phyloP scores from a whole-genome alignment of 2,329 filamentous ascomycete species.

The Orbilia blumenaviensis region DNA sequence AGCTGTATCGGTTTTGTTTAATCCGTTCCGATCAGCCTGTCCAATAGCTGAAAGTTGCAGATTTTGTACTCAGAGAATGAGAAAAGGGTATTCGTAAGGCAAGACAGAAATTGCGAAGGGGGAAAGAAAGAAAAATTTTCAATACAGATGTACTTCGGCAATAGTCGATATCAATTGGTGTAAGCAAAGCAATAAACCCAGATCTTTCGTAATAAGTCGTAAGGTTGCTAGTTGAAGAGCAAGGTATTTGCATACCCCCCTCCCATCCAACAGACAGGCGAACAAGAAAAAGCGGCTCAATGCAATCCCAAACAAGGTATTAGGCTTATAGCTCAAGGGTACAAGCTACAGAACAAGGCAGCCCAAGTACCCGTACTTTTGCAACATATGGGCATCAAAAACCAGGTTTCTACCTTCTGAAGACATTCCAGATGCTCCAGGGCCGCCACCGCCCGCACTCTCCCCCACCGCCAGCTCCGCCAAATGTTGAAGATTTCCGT shows the following conservation, averaged over 20 bases:
- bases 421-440: slow-evolving; percentile 54
- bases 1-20: slow-evolving; percentile 45
- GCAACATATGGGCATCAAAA: slow-evolving; percentile 57
- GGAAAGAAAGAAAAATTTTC: slow-evolving; percentile 29
- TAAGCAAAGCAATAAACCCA: slow-evolving; percentile 18
- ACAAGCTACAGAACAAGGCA: slow-evolving; percentile 54
- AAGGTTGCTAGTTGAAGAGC: slow-evolving; percentile 17
- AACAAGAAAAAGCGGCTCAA: slow-evolving; percentile 53
- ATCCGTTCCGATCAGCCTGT: slow-evolving; percentile 53
- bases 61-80: slow-evolving; percentile 9
- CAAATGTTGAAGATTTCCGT: slow-evolving; percentile 68
- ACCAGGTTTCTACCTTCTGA: slow-evolving; percentile 52
- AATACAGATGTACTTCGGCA: slow-evolving; percentile 35
- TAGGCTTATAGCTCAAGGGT: slow-evolving; percentile 61
- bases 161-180: slow-evolving; percentile 30
- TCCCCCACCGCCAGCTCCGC: slow-evolving; percentile 65
- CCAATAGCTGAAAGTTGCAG: slow-evolving; percentile 17
- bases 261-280: slow-evolving; percentile 6
- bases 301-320: slow-evolving; percentile 56
- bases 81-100: slow-evolving; percentile 13
- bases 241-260: slow-evolving; percentile 31
- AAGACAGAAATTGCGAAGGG: slow-evolving; percentile 20
- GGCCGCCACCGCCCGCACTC: slow-evolving; percentile 56
- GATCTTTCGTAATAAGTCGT: slow-evolving; percentile 49
- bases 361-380: slow-evolving; percentile 63